Conservation (phyloP, 176 grass and related monocot genomes). For the Tillandsia leiboldiana region DNA sequence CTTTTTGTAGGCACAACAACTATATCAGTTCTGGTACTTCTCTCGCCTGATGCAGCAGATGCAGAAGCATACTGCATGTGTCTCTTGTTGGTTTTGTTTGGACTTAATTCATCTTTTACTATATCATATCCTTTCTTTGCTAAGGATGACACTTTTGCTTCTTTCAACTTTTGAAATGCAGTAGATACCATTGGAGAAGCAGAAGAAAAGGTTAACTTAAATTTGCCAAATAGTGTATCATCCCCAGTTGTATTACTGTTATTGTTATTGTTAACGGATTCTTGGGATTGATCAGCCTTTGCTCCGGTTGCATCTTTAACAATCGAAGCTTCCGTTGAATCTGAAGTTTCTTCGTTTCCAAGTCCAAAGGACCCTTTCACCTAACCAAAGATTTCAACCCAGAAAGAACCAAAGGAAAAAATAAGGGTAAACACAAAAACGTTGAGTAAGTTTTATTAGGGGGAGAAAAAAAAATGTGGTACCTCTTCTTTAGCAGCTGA, state of each 20-base stretch:
- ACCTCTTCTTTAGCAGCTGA: slow-evolving; percentile 37
- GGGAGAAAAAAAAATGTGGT: not conserved
- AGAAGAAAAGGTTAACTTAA: slow-evolving; percentile 46
- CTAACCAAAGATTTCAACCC: slow-evolving; percentile 17
- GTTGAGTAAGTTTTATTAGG: too few species aligned
- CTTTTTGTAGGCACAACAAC: slow-evolving; percentile 71
- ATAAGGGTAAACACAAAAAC: not conserved
- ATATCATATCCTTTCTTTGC: slow-evolving; percentile 68
- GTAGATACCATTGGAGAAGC: slow-evolving; percentile 39
- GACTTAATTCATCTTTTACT: slow-evolving; percentile 58
- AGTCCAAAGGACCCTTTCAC: slow-evolving; percentile 57
- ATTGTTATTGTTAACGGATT: slow-evolving; percentile 20
- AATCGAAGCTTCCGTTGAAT: slow-evolving; percentile 23
- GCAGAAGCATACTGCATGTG: slow-evolving; percentile 37
- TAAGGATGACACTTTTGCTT: slow-evolving; percentile 45
- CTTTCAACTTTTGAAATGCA: slow-evolving; percentile 54
- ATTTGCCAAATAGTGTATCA: slow-evolving; percentile 42
- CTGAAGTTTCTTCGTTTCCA: slow-evolving; percentile 43
- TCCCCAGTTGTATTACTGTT: slow-evolving; percentile 18
- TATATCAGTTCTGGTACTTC: slow-evolving; percentile 41
- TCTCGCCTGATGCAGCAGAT: slow-evolving; percentile 42
- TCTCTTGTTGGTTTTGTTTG: slow-evolving; percentile 42
- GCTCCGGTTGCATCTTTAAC: slow-evolving; percentile 28
- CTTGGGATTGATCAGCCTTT: slow-evolving; percentile 23
- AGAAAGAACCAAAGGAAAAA: not conserved